Percentiles rank a stretch among this genome's conserved stretches.
Conservation (phyloP, 192 early-diverging fungal genomes). For the Chytriomyces hyalinus region DNA sequence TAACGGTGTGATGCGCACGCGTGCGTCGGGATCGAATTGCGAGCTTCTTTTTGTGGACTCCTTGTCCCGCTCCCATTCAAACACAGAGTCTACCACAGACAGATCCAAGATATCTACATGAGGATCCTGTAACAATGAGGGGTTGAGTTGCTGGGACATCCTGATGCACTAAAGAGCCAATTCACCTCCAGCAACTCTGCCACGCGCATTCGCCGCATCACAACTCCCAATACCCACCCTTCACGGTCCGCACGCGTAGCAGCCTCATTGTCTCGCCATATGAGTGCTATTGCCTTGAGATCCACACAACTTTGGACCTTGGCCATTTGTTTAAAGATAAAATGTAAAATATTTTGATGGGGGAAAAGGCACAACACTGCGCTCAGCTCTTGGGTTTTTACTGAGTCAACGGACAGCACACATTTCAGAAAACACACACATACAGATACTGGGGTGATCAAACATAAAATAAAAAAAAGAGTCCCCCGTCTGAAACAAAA, state of each 20-base stretch:
- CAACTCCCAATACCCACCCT: constrained; percentile 35
- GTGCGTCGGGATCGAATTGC: too few relatives aligned
- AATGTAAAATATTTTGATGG: too few relatives aligned
- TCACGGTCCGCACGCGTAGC: constrained; percentile 42
- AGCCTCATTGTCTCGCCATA: constrained; percentile 17
- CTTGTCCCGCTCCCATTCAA: constrained; percentile 20
- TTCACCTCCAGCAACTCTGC: constrained; percentile 14
- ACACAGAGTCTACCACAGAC: neutral
- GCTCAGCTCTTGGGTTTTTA: too few relatives aligned
- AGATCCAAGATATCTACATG: constrained; percentile 28
- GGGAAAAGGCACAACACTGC: too few relatives aligned
- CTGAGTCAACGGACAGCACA: too few relatives aligned
- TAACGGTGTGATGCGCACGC: constrained; percentile 64
- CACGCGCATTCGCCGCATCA: constrained; percentile 31
- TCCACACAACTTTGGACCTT: neutral
- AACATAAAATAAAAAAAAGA: too few relatives aligned
- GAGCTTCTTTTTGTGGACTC: too few relatives aligned
- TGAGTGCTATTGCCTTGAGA: constrained; percentile 17
- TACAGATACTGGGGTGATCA: too few relatives aligned
- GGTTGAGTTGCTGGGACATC: too few relatives aligned
- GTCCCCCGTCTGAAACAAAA: too few relatives aligned
- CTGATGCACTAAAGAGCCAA: neutral
- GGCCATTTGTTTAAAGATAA: too few relatives aligned
- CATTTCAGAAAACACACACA: too few relatives aligned
- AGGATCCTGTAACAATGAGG: neutral